A percentile compares a stretch with the other conserved stretches of the same genome.
These are phyloP conservation scores for Thermoascus crustaceus DNA, from an alignment of 2,329 filamentous ascomycete genomes.

Conservation along the genomic window DNA sequence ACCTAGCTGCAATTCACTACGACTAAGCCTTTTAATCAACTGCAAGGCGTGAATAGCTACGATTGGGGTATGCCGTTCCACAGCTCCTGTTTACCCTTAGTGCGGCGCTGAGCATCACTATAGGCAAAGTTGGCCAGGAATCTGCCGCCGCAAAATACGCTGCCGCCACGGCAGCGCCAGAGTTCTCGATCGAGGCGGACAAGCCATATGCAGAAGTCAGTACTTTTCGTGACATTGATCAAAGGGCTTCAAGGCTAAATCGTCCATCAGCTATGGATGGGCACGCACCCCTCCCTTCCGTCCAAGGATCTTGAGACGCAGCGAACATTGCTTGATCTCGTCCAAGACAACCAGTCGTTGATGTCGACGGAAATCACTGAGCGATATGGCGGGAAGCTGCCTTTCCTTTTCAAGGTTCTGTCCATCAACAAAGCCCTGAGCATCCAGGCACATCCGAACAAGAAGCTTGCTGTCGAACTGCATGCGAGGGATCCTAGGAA, in stretches of 20 bases:
- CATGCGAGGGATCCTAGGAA: conserved; percentile 83
- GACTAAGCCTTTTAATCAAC: no score
- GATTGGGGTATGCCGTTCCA: conserved; percentile 66
- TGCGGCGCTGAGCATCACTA: conserved; percentile 22
- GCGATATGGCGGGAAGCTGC: conserved; percentile 72
- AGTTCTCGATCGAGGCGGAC: conserved; percentile 70
- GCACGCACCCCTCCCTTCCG: conserved; percentile 90
- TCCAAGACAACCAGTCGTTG: conserved; percentile 77
- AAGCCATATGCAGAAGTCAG: conserved; percentile 89
- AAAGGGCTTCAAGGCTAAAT: no score
- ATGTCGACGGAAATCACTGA: conserved; percentile 65
- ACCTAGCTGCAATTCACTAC: no score
- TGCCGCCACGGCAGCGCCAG: conserved; percentile 67
- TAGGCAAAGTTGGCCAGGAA: conserved; percentile 75
- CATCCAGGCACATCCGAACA: conserved; percentile 95
- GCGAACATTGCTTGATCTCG: conserved; percentile 76
- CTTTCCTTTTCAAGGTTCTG: conserved; percentile 96
- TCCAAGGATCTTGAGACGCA: conserved; percentile 82
- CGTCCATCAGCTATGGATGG: conserved; percentile 81
- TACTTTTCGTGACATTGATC: conserved; percentile 6
- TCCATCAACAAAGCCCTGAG: conserved; percentile 93
- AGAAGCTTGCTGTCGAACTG: conserved; percentile 82
- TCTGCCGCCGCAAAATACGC: conserved; percentile 88
- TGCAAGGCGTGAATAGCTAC: conserved; percentile 84
- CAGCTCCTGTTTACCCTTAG: conserved; percentile 19